These are phyloP conservation scores for Lagerstroemia speciosa DNA, from an alignment of 345 rosid genomes.

Conservation along the genomic window DNA sequence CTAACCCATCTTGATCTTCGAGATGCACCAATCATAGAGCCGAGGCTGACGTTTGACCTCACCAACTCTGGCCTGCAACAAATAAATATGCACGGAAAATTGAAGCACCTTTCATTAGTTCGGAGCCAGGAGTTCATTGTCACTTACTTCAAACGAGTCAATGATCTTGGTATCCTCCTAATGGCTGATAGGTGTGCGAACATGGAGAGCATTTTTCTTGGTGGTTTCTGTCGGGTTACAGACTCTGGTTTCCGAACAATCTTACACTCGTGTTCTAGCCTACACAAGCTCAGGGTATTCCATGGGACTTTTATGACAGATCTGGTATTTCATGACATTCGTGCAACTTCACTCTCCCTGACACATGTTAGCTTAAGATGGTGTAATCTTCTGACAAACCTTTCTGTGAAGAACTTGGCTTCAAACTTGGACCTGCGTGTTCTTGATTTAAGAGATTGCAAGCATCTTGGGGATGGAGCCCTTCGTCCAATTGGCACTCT, in stretches of 20 bases:
- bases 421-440: constrained; percentile 42
- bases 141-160: constrained; percentile 68
- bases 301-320: constrained; percentile 72
- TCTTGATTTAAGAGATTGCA: constrained; percentile 78
- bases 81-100: constrained; percentile 61
- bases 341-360: constrained; percentile 68
- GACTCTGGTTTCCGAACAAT: constrained; percentile 80
- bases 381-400: constrained; percentile 73
- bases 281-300: constrained; percentile 64
- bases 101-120: constrained; percentile 72
- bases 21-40: constrained; percentile 74
- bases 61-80: constrained; percentile 79
- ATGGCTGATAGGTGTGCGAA: constrained; percentile 78
- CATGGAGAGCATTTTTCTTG: constrained; percentile 80
- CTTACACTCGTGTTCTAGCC: constrained; percentile 71
- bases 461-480: constrained; percentile 64
- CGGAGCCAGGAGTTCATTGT: constrained; percentile 68
- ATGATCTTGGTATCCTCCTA: constrained; percentile 83
- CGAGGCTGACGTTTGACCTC: constrained; percentile 55
- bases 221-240: constrained; percentile 86
- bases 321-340: constrained; percentile 79
- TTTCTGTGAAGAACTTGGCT: constrained; percentile 51
- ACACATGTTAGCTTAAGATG: constrained; percentile 79
- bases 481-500: constrained; percentile 55
- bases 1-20: constrained; percentile 80